Conservation (phyloP, 2,329 filamentous ascomycete species). For the Apiospora marii region DNA sequence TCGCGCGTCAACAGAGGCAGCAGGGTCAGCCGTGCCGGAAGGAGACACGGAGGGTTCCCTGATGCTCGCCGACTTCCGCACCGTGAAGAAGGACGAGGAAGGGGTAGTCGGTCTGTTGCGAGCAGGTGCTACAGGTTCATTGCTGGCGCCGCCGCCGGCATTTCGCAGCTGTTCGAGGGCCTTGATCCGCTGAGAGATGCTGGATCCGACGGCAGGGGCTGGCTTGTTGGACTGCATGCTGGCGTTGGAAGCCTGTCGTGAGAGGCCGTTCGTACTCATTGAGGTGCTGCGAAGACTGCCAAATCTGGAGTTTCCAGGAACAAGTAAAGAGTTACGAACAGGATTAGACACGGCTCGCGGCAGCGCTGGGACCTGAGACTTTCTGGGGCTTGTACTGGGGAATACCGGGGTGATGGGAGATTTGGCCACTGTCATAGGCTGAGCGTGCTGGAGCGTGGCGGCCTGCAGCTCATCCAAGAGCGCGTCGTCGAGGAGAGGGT, state of each 20-base stretch:
- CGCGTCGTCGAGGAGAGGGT: constrained; percentile 72
- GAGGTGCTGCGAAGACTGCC: constrained; percentile 62
- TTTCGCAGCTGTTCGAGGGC: constrained; percentile 78
- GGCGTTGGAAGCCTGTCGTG: constrained; percentile 56
- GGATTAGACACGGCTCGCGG: constrained; percentile 60
- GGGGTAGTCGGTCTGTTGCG: constrained; percentile 31
- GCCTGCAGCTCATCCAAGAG: constrained; percentile 86
- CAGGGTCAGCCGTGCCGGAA: constrained; percentile 35
- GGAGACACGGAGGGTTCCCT: constrained; percentile 44
- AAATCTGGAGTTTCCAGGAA: constrained; percentile 55
- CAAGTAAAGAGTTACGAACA: constrained; percentile 53
- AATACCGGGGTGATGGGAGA: constrained; percentile 79
- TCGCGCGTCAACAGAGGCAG: neutral
- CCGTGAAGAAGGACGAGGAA: constrained; percentile 54
- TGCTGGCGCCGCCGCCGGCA: neutral
- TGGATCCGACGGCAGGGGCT: constrained; percentile 70
- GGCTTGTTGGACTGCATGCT: constrained; percentile 63
- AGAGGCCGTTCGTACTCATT: constrained; percentile 59
- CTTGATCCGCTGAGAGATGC: constrained; percentile 94
- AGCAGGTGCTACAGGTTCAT: neutral
- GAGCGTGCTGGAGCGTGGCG: constrained; percentile 84
- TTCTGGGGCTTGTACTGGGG: constrained; percentile 45
- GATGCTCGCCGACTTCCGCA: constrained; percentile 45
- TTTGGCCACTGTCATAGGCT: constrained; percentile 79
- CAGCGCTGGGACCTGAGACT: constrained; percentile 28